Evolutionary conservation across 2,329 filamentous ascomycete genomes (phyloP).

Genomic region (Verticillium dahliae): DNA sequence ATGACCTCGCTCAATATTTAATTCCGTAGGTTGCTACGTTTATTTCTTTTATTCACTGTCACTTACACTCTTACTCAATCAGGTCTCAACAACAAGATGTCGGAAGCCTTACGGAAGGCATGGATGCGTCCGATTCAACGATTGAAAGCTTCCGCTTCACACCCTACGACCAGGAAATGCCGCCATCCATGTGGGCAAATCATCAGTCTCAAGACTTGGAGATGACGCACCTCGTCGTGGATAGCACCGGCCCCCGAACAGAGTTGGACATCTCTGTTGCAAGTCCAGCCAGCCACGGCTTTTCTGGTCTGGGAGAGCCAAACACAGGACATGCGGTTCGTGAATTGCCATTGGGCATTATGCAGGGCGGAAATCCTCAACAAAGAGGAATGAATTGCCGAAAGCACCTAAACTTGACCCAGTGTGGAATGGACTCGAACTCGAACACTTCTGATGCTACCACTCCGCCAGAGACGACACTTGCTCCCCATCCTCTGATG

Average conservation of each 20-base stretch:
- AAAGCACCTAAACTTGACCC: not conserved
- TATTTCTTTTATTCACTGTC: not conserved
- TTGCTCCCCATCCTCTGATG: not conserved
- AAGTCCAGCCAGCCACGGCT: not conserved
- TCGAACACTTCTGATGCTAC: not conserved
- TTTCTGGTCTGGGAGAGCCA: not conserved
- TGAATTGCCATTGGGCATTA: not conserved
- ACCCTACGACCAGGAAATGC: not conserved
- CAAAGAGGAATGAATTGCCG: not conserved
- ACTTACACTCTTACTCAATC: not conserved
- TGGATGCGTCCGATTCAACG: not conserved
- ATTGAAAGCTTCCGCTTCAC: not conserved
- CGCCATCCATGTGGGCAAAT: not conserved
- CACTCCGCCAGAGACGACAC: not conserved
- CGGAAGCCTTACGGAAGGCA: not conserved
- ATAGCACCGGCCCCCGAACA: not conserved
- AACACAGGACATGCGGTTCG: not conserved
- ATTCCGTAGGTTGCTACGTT: constrained; percentile 17
- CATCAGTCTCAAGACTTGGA: not conserved
- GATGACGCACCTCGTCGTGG: not conserved
- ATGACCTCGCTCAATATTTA: constrained; percentile 28
- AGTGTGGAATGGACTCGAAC: not conserved
- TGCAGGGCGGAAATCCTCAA: not conserved
- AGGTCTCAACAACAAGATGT: not conserved
- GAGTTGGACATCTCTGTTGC: not conserved